phyloP scores from a whole-genome alignment of 1,139 yeast species.

The Suhomyces coccinellae region DNA sequence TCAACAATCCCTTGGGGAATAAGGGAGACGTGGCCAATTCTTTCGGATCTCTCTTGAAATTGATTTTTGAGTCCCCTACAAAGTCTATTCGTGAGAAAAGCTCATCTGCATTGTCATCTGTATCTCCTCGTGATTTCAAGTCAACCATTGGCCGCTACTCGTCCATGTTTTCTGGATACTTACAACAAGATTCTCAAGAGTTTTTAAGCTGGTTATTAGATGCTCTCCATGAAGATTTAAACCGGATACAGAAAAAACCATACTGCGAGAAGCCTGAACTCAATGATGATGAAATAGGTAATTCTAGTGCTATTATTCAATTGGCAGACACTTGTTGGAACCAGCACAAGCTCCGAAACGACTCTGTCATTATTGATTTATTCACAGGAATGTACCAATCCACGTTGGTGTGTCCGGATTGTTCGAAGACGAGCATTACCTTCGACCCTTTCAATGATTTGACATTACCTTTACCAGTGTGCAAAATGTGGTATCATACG shows the following conservation, averaged over 20 bases:
- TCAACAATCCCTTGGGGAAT: constrained; percentile 80
- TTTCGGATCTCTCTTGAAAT: constrained; percentile 66
- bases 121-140: constrained; percentile 77
- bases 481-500: constrained; percentile 69
- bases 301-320: constrained; percentile 52
- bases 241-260: constrained; percentile 79
- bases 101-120: constrained; percentile 8
- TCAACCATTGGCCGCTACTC: constrained; percentile 76
- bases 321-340: constrained; percentile 82
- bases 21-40: constrained; percentile 76
- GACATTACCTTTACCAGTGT: constrained; percentile 84
- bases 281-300: constrained; percentile 57
- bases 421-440: constrained; percentile 78
- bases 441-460: constrained; percentile 94
- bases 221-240: constrained; percentile 91
- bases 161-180: constrained; percentile 80
- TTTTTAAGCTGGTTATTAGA: constrained; percentile 86
- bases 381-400: constrained; percentile 92
- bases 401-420: constrained; percentile 83
- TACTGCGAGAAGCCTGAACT: constrained; percentile 87
- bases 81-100: constrained; percentile 4
- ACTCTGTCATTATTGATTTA: constrained; percentile 79
- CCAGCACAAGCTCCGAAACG: constrained; percentile 76
- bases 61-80: constrained; percentile 47
- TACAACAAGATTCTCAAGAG: constrained; percentile 96